phyloP scores from a whole-genome alignment of 2,329 filamentous ascomycete species.

The Pseudocercospora crystallina region DNA sequence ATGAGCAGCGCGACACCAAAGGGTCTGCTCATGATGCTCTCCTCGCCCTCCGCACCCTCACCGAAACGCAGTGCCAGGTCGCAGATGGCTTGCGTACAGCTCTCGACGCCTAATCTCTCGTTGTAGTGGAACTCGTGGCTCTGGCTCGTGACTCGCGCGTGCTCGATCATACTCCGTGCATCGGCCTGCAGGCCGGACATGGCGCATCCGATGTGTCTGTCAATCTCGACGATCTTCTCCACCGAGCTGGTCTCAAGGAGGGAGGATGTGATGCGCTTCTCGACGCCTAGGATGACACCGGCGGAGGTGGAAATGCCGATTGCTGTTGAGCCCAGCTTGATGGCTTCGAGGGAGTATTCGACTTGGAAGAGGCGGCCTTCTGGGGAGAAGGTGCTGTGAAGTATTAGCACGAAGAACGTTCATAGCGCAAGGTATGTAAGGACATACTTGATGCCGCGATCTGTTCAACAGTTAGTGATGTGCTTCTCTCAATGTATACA shows the following conservation, averaged over 20 bases:
- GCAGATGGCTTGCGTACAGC: slow-evolving; percentile 97
- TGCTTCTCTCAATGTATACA: slow-evolving; percentile 16
- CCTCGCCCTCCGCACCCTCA: slow-evolving; percentile 71
- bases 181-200: slow-evolving; percentile 98
- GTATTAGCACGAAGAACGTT: slow-evolving; percentile 61
- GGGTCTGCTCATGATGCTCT: slow-evolving; percentile 96
- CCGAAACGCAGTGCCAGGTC: slow-evolving; percentile 94
- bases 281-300: slow-evolving; percentile 93
- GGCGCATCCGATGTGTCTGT: slow-evolving; percentile 96
- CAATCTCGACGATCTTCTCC: slow-evolving; percentile 99
- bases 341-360: slow-evolving; percentile 99
- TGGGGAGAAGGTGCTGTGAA: slow-evolving; percentile 89
- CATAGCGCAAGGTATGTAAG: slow-evolving; percentile 80
- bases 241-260: slow-evolving; percentile 96
- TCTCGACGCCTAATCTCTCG: slow-evolving; percentile 91
- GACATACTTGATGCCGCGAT: slow-evolving; percentile 92
- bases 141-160: slow-evolving; percentile 92
- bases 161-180: slow-evolving; percentile 95
- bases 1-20: slow-evolving; percentile 97
- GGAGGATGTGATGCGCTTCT: slow-evolving; percentile 97
- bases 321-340: slow-evolving; percentile 97
- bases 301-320: slow-evolving; percentile 94
- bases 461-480: slow-evolving; percentile 50
- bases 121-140: slow-evolving; percentile 98
- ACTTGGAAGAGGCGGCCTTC: slow-evolving; percentile 99